Percentiles rank a stretch among this genome's conserved stretches.
Conservation (phyloP, 2,329 filamentous ascomycete species). For the Coleophoma crateriformis region DNA sequence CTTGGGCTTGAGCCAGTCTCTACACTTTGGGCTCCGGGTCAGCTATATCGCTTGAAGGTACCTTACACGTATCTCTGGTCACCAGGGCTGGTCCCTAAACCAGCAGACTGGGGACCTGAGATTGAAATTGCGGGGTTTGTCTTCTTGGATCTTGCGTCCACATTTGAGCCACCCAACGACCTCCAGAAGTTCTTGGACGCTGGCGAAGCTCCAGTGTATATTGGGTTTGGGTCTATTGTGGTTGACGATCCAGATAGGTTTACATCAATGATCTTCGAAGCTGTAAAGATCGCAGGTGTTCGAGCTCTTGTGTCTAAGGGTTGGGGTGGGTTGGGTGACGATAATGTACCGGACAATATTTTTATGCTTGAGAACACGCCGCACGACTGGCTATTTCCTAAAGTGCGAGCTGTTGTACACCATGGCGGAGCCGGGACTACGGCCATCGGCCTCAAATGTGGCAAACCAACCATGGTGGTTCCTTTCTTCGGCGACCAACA, state of each 20-base stretch:
- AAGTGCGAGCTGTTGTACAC: constrained; percentile 61
- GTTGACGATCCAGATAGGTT: constrained; percentile 66
- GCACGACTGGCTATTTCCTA: constrained; percentile 72
- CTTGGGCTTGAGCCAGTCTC: constrained; percentile 69
- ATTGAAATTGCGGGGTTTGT: constrained; percentile 76
- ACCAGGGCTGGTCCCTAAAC: constrained; percentile 60
- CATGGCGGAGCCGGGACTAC: constrained; percentile 77
- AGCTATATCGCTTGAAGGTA: constrained; percentile 67
- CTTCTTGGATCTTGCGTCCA: constrained; percentile 64
- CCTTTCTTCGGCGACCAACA: constrained; percentile 77
- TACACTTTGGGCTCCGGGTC: constrained; percentile 70
- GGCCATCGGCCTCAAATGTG: constrained; percentile 67
- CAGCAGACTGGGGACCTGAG: constrained; percentile 61
- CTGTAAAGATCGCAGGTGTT: constrained; percentile 58
- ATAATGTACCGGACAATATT: constrained; percentile 55
- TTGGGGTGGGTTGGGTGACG: constrained; percentile 65
- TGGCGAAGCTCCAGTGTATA: constrained; percentile 61
- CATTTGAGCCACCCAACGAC: constrained; percentile 51
- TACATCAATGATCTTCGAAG: constrained; percentile 67
- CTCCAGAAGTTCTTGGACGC: constrained; percentile 49
- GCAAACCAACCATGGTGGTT: constrained; percentile 68
- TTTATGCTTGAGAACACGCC: constrained; percentile 71
- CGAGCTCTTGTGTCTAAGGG: constrained; percentile 70
- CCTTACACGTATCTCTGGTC: constrained; percentile 73
- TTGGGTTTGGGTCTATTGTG: constrained; percentile 73